Percentiles rank a stretch among this genome's conserved stretches.
phyloP scores from a whole-genome alignment of 352 stramenopile species.

The Phytopythium chamaehyphon region DNA sequence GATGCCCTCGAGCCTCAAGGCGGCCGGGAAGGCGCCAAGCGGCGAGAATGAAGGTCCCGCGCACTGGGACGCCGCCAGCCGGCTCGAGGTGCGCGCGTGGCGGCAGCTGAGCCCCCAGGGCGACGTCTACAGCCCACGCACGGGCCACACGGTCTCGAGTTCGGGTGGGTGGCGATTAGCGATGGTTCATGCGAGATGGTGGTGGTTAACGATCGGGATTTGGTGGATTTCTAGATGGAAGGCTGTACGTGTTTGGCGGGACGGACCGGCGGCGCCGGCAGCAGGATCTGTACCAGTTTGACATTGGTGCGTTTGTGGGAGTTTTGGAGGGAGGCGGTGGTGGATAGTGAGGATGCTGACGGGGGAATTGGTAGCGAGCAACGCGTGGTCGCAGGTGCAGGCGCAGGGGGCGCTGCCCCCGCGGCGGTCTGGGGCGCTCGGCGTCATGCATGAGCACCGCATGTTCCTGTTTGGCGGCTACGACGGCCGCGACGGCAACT shows the following conservation, averaged over 20 bases:
- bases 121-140: slow-evolving; percentile 81
- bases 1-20: slow-evolving; percentile 5
- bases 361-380: slow-evolving; percentile 19
- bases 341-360: background rate
- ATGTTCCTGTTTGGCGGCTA: slow-evolving; percentile 92
- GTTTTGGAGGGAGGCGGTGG: background rate
- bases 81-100: slow-evolving; percentile 74
- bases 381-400: slow-evolving; percentile 72
- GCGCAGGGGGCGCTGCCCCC: slow-evolving; percentile 58
- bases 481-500: slow-evolving; percentile 85
- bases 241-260: slow-evolving; percentile 83
- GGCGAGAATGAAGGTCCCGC: background rate
- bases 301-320: slow-evolving; percentile 41
- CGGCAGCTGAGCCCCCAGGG: slow-evolving; percentile 66
- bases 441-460: slow-evolving; percentile 70
- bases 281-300: slow-evolving; percentile 85
- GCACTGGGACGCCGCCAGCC: slow-evolving; percentile 9
- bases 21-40: background rate
- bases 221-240: slow-evolving; percentile 31
- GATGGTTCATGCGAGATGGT: background rate
- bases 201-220: slow-evolving; percentile 5
- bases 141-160: slow-evolving; percentile 80
- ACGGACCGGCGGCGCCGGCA: slow-evolving; percentile 75
- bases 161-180: slow-evolving; percentile 31
- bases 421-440: slow-evolving; percentile 71